Percentiles rank a stretch among this genome's conserved stretches.
phyloP scores from a whole-genome alignment of 768 basidiomycete species.

The Panus rudis region DNA sequence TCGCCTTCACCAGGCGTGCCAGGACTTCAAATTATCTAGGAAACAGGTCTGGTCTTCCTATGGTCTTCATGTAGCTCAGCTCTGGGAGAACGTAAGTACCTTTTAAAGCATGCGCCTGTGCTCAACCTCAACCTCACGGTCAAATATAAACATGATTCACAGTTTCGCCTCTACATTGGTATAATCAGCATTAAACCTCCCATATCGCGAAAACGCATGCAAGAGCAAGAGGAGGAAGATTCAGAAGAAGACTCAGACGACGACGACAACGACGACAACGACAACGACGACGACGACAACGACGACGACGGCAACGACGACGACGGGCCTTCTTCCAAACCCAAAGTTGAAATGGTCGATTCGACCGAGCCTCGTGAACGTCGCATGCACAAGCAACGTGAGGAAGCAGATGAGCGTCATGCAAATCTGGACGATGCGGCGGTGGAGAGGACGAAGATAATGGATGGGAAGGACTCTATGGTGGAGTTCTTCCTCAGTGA shows the following conservation, averaged over 20 bases:
- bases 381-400: too few relatives aligned
- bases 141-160: background rate
- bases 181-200: slow-evolving; percentile 27
- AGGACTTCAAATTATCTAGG: slow-evolving; percentile 44
- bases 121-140: too few relatives aligned
- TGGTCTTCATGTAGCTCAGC: too few relatives aligned
- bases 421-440: background rate
- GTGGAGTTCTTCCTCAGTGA: slow-evolving; percentile 51
- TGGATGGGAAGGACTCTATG: slow-evolving; percentile 17
- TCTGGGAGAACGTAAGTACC: too few relatives aligned
- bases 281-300: slow-evolving; percentile 26
- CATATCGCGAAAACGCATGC: slow-evolving; percentile 10
- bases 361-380: background rate
- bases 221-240: slow-evolving; percentile 10
- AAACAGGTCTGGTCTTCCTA: slow-evolving; percentile 30
- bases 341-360: slow-evolving; percentile 21
- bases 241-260: too few relatives aligned
- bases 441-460: background rate
- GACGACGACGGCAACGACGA: slow-evolving; percentile 22
- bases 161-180: slow-evolving; percentile 53
- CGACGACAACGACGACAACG: too few relatives aligned
- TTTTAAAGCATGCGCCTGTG: too few relatives aligned
- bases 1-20: slow-evolving; percentile 50
- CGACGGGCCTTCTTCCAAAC: too few relatives aligned
- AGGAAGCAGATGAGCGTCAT: background rate